Base-by-base conservation (phyloP, 1,284 basidiomycete genomes). In the Bjerkandera adusta region DNA sequence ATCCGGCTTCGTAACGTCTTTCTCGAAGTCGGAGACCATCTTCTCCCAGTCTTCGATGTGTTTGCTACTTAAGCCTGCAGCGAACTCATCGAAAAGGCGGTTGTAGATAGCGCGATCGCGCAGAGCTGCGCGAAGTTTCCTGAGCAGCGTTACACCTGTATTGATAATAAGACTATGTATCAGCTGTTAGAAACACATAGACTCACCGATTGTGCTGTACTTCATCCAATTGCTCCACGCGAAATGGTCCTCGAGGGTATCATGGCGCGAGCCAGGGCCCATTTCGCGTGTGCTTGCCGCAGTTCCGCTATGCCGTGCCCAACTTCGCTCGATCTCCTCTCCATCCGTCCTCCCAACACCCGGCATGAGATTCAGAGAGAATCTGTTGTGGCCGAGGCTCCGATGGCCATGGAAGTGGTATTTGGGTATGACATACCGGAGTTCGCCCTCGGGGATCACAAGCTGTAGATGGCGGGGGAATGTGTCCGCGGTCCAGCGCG, bases 251-350 rank as follows among this genome's bases (percentile, higher is more conserved):
- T 54, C 43, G 15, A 54, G 12, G n/a, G 48, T 47, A 26, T 50
- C 48, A n/a, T 46, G 42, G 12, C 51, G 51, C 5, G 36, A 42
- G 26, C 56, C 50, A 8, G 54, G 47, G 2, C 46, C 48, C 47
- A 57, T 56, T 24, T 57, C 54, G 22, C 45, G 45, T 4, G 55
- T 57, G 15, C 51, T 49, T 5, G 20, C 36, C 3, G 52, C 43
- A 4, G 43, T 25, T 0, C 39, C 38, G 36, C 58, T 55, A 12
- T 53, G 20, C 10, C 18, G 11, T 3, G 52, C 35, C 60, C 60
- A 62, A 15, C 42, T 16, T 1, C 57, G 49, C 44, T 62, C 60
- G 13, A 56, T 47, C 3, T 45, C 57, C 36, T 62, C 60, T 7
- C 57, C 57, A 36, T 58, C 54, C 3, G 50, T 53, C 15, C 55